Percentiles rank a stretch among this genome's conserved stretches.
These are phyloP conservation scores for Fusarium pilosicola DNA, from an alignment of 2,329 filamentous ascomycete species.

Conservation along the genomic window DNA sequence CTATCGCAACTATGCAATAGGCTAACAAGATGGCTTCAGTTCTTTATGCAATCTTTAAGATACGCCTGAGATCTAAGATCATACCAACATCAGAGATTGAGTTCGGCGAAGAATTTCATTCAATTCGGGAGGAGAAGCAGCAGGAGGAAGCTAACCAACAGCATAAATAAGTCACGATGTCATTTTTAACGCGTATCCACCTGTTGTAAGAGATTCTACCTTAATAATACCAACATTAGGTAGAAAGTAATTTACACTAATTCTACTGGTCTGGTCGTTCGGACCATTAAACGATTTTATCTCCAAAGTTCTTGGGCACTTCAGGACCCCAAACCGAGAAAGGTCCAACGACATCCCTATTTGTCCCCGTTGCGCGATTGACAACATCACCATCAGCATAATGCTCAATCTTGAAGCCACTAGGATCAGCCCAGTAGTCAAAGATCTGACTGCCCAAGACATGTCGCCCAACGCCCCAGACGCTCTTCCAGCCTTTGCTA, in stretches of 20 bases:
- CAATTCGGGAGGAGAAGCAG: background rate
- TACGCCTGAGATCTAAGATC: fast-evolving
- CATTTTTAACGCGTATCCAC: no score
- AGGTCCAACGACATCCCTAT: background rate
- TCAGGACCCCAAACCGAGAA: background rate
- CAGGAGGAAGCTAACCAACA: background rate
- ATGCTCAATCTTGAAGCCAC: background rate
- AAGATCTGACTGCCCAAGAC: background rate
- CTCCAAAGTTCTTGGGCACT: background rate
- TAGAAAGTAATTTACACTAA: no score
- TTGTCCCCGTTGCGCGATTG: background rate
- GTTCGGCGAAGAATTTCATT: background rate
- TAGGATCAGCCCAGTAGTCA: background rate
- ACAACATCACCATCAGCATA: background rate
- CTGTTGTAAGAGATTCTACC: no score
- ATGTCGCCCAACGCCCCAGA: background rate
- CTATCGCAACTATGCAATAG: fast-evolving
- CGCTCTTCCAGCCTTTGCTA: background rate
- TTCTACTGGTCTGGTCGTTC: no score
- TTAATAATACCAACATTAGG: no score
- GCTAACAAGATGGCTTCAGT: background rate
- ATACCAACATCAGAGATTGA: background rate
- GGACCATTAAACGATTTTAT: no score
- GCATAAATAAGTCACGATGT: no score
- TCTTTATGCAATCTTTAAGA: background rate